phyloP scores from a whole-genome alignment of 345 rosid species.

The Zanthoxylum bungeanum region DNA sequence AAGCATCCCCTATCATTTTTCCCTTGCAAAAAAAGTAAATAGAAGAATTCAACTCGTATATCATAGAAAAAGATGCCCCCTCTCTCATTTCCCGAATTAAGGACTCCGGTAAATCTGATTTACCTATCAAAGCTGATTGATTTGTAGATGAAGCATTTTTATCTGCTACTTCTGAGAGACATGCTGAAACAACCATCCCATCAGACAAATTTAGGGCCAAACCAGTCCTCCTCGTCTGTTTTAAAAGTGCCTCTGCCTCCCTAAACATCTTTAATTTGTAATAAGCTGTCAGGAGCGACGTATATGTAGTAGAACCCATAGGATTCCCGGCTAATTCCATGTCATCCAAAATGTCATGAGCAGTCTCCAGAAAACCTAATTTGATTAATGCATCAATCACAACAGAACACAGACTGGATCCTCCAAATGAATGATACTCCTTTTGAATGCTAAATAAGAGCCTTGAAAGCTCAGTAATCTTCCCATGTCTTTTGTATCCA shows the following conservation, averaged over 20 bases:
- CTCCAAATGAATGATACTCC: constrained; percentile 16
- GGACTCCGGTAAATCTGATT: constrained; percentile 36
- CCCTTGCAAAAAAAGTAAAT: constrained; percentile 83
- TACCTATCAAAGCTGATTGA: constrained; percentile 14
- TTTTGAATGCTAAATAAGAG: constrained; percentile 40
- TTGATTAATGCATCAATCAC: constrained; percentile 59
- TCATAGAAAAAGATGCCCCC: constrained; percentile 26
- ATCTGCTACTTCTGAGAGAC: constrained; percentile 25
- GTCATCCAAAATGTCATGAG: constrained; percentile 90
- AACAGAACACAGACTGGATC: constrained; percentile 37
- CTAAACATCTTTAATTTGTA: constrained; percentile 43
- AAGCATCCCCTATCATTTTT: constrained; percentile 72
- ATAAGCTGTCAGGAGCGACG: constrained; percentile 53
- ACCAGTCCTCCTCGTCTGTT: constrained; percentile 54
- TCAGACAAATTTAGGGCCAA: constrained; percentile 29
- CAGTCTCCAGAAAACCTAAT: constrained; percentile 72
- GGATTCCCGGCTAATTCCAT: constrained; percentile 48
- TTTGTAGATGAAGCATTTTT: constrained; percentile 16
- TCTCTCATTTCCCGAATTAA: constrained; percentile 44
- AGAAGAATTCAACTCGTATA: constrained; percentile 66
- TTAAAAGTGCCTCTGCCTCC: constrained; percentile 59
- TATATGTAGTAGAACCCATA: constrained; percentile 34
- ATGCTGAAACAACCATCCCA: constrained; percentile 23
- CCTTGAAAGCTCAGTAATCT: constrained; percentile 52
- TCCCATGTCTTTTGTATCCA: constrained; percentile 49